phyloP scores from a whole-genome alignment of 306 rosid genomes.

The Gastrolobium bilobum region DNA sequence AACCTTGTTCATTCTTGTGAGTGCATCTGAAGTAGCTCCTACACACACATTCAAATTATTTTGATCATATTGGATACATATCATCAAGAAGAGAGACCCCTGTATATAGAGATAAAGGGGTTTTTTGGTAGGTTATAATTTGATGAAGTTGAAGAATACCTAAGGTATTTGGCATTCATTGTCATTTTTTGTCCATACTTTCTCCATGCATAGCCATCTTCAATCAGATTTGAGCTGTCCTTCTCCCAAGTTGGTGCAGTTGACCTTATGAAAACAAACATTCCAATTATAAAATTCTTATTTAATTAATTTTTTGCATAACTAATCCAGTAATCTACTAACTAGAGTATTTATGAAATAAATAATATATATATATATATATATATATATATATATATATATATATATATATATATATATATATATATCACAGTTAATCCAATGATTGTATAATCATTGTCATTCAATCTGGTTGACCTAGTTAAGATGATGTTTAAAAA shows the following conservation, averaged over 20 bases:
- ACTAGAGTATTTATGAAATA: background rate
- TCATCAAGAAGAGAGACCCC: background rate
- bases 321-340: background rate
- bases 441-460: background rate
- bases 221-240: conserved; percentile 43
- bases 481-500: background rate
- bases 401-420: too few species aligned
- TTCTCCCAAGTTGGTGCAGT: conserved; percentile 44
- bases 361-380: too few species aligned
- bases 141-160: conserved; percentile 44
- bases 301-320: background rate
- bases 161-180: conserved; percentile 43
- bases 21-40: conserved; percentile 73
- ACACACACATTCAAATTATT: background rate
- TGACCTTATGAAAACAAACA: conserved; percentile 42
- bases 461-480: background rate
- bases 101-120: background rate
- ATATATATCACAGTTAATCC: background rate
- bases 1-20: conserved; percentile 59
- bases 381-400: too few species aligned
- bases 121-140: background rate
- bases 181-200: conserved; percentile 70
- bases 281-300: background rate
- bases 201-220: conserved; percentile 72
- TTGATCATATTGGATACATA: conserved; percentile 1